phyloP scores from a whole-genome alignment of 805 yeast genomes.

The Dipodascus geniculatus region DNA sequence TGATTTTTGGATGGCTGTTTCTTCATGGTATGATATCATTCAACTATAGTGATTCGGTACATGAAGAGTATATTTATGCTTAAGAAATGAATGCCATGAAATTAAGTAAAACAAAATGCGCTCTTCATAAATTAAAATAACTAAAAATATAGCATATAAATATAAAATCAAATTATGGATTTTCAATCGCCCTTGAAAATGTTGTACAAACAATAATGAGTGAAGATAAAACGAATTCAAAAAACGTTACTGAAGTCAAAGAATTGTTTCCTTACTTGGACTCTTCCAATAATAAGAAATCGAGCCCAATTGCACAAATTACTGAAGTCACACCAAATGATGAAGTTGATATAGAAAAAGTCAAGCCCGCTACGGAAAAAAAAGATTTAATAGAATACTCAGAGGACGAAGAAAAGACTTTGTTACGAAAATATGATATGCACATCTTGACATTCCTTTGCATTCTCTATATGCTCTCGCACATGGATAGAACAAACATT shows the following conservation, averaged over 20 bases:
- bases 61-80: too few relatives aligned
- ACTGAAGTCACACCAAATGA: background rate
- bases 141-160: too few relatives aligned
- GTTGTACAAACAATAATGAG: background rate
- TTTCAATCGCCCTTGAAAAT: too few relatives aligned
- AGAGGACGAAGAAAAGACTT: conserved; percentile 1
- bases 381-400: background rate
- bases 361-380: background rate
- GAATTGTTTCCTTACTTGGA: background rate
- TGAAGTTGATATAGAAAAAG: background rate
- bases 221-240: background rate
- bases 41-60: too few relatives aligned
- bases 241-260: background rate
- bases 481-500: conserved; percentile 36
- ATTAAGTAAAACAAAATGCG: too few relatives aligned
- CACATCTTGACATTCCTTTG: conserved; percentile 1
- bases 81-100: too few relatives aligned
- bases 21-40: too few relatives aligned
- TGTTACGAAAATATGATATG: background rate
- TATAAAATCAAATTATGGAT: too few relatives aligned
- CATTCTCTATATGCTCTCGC: conserved; percentile 30
- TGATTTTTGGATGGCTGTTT: too few relatives aligned
- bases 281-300: background rate
- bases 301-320: background rate
- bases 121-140: too few relatives aligned